Conservation (phyloP, 2,329 filamentous ascomycete genomes). For the Albifimbria verrucaria region DNA sequence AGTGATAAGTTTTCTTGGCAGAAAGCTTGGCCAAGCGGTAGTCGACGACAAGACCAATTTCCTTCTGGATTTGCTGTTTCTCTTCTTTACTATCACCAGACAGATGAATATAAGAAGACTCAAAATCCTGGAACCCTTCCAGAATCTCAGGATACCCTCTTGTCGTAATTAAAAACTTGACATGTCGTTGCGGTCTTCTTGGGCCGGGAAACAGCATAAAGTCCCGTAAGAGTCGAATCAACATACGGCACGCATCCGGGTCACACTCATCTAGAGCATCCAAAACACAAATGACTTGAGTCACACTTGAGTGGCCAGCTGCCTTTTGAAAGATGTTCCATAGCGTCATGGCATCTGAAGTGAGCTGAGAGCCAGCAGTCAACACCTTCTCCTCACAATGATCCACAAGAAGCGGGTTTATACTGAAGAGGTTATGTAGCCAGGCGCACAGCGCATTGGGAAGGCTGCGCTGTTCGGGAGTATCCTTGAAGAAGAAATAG, state of each 20-base stretch:
- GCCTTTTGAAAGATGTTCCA: conserved; percentile 8
- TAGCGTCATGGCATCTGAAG: conserved; percentile 2
- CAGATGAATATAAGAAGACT: not conserved
- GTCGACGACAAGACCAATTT: not conserved
- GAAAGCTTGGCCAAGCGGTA: not conserved
- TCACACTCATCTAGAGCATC: conserved; percentile 30
- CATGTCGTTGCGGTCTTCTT: not conserved
- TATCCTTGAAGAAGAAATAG: conserved; percentile 45
- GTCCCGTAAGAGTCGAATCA: not conserved
- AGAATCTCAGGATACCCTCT: not conserved
- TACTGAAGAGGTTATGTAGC: conserved; percentile 23
- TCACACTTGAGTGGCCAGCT: conserved; percentile 1
- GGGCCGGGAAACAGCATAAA: not conserved
- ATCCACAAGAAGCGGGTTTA: not conserved
- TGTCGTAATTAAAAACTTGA: not conserved
- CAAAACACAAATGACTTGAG: conserved; percentile 24
- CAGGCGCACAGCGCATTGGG: conserved; percentile 26
- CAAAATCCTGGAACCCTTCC: not conserved
- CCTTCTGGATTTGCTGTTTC: not conserved
- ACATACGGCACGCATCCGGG: not conserved
- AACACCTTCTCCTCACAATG: not conserved
- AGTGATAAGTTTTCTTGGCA: not conserved
- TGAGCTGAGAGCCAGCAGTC: not conserved
- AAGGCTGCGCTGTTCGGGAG: conserved; percentile 27
- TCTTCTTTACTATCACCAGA: not conserved